A percentile compares a stretch with the other conserved stretches of the same genome.
phyloP scores from a whole-genome alignment of 805 yeast species.

The Suhomyces vadensis region DNA sequence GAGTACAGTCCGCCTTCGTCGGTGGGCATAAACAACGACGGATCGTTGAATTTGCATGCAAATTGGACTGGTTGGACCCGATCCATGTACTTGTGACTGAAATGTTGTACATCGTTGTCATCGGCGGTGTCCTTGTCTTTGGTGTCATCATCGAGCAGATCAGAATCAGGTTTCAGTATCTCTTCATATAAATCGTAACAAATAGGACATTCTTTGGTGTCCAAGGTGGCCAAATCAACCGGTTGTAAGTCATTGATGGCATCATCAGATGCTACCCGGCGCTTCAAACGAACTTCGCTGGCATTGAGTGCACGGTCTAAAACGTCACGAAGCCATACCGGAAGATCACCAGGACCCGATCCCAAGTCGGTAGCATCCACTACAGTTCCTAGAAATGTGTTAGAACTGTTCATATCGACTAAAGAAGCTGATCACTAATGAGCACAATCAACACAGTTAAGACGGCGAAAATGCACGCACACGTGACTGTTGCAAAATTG shows the following conservation, averaged over 20 bases:
- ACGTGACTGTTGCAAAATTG: too few relatives aligned
- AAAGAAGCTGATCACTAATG: neutral
- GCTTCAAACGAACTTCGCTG: constrained; percentile 25
- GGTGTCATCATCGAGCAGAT: too few relatives aligned
- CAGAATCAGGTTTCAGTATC: neutral
- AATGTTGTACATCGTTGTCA: too few relatives aligned
- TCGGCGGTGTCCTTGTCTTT: neutral
- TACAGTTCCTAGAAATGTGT: neutral
- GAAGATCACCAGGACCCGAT: constrained; percentile 20
- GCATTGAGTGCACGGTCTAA: constrained; percentile 36
- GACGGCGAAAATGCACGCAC: neutral
- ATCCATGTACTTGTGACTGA: neutral
- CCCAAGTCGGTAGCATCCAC: constrained; percentile 12
- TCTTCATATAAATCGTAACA: constrained; percentile 39
- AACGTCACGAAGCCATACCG: constrained; percentile 35
- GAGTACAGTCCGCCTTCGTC: constrained; percentile 28
- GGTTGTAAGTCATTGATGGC: constrained; percentile 37
- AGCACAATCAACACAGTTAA: too few relatives aligned
- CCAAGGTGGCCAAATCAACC: constrained; percentile 19
- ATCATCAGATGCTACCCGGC: constrained; percentile 37
- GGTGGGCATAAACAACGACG: constrained; percentile 33
- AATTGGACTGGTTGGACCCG: constrained; percentile 1
- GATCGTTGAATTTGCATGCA: constrained; percentile 28
- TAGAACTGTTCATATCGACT: neutral
- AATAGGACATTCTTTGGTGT: constrained; percentile 37